These are phyloP conservation scores for Cucumis melo DNA, from an alignment of 306 rosid genomes.

Conservation along the genomic window DNA sequence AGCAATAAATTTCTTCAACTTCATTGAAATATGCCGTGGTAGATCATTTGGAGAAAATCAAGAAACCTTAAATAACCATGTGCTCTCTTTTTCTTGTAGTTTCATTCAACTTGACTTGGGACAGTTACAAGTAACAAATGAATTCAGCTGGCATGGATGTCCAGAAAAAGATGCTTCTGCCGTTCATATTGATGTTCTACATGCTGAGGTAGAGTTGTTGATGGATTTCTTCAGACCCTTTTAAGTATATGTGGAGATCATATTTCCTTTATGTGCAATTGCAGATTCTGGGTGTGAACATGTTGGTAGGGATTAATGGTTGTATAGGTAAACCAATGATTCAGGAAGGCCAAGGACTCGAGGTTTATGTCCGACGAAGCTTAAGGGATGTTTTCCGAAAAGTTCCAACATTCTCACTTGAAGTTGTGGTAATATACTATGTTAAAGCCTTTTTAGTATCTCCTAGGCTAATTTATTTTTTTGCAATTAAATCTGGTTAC, in stretches of 20 bases:
- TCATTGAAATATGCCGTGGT: not conserved
- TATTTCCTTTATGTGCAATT: constrained; percentile 5
- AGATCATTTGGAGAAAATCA: not conserved
- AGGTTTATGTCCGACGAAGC: constrained; percentile 75
- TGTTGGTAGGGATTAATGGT: constrained; percentile 79
- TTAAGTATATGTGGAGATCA: not conserved
- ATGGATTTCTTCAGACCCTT: not conserved
- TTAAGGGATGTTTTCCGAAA: constrained; percentile 91
- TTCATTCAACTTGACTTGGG: constrained; percentile 98
- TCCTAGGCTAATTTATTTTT: not conserved
- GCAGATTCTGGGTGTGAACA: constrained; percentile 88
- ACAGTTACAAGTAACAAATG: constrained; percentile 62
- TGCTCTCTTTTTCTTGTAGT: constrained; percentile 24
- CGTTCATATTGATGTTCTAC: constrained; percentile 79
- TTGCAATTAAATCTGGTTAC: not conserved
- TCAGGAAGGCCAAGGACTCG: constrained; percentile 81
- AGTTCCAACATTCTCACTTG: constrained; percentile 86
- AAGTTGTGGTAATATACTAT: constrained; percentile 57
- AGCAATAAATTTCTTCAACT: not conserved
- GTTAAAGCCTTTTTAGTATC: not conserved
- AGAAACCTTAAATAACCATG: not conserved
- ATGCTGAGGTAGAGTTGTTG: constrained; percentile 60
- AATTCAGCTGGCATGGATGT: constrained; percentile 86
- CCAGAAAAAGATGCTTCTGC: constrained; percentile 79
- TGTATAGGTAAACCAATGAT: constrained; percentile 83